phyloP scores from a whole-genome alignment of 2,329 filamentous ascomycete species.

The Colletotrichum tofieldiae region DNA sequence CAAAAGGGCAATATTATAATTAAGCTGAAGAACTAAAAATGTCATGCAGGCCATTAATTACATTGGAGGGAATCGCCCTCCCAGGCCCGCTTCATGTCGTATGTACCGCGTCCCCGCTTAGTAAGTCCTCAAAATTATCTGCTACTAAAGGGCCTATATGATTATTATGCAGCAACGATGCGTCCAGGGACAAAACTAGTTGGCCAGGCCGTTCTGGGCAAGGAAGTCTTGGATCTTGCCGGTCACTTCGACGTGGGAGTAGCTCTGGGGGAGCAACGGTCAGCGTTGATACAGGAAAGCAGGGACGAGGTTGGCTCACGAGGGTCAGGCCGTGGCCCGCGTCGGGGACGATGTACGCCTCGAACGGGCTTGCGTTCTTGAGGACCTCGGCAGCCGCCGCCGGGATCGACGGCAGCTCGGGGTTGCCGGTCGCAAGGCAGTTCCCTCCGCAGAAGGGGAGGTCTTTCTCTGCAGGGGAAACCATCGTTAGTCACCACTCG shows the following conservation, averaged over 20 bases:
- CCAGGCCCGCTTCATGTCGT: too few relatives aligned
- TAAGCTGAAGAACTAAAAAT: background rate
- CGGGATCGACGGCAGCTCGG: constrained; percentile 59
- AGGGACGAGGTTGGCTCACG: constrained; percentile 43
- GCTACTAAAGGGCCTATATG: background rate
- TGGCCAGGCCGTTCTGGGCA: constrained; percentile 44
- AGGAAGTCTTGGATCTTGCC: constrained; percentile 57
- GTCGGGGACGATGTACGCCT: constrained; percentile 67
- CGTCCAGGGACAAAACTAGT: background rate
- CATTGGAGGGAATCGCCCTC: background rate
- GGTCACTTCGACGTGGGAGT: constrained; percentile 53
- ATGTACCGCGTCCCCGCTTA: background rate
- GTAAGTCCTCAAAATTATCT: too few relatives aligned
- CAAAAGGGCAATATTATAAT: background rate
- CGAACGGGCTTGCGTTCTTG: constrained; percentile 63
- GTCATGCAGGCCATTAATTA: background rate
- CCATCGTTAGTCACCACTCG: background rate
- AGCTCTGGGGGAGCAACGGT: constrained; percentile 43
- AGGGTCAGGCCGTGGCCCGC: constrained; percentile 68
- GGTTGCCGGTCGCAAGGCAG: constrained; percentile 63
- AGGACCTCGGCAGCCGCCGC: constrained; percentile 60
- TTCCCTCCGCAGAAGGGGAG: constrained; percentile 75
- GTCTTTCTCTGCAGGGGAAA: constrained; percentile 56
- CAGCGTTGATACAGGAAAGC: background rate
- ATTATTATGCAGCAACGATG: background rate